Conservation (phyloP, 1,139 yeast genomes). For the Dujonia santamariae region DNA sequence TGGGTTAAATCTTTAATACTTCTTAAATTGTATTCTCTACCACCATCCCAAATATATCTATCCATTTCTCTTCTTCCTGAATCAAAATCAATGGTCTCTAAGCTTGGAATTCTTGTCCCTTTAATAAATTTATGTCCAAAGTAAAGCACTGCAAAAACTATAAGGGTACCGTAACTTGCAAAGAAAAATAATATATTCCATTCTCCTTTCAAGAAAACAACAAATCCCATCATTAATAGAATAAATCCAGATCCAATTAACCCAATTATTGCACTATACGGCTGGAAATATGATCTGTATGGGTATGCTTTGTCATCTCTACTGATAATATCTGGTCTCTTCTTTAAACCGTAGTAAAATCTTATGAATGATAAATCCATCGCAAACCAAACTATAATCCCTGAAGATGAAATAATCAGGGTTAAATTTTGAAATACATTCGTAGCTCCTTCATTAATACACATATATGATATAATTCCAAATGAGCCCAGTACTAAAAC, state of each 20-base stretch:
- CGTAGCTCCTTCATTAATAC: slow-evolving; percentile 58
- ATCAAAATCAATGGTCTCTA: slow-evolving; percentile 72
- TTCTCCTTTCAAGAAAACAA: slow-evolving; percentile 55
- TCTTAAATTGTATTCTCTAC: slow-evolving; percentile 39
- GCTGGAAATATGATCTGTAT: slow-evolving; percentile 74
- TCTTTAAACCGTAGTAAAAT: slow-evolving; percentile 64
- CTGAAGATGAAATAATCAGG: slow-evolving; percentile 65
- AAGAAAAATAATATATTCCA: slow-evolving; percentile 68
- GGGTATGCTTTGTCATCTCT: slow-evolving; percentile 71
- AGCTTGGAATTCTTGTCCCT: slow-evolving; percentile 55
- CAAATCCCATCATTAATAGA: slow-evolving; percentile 66
- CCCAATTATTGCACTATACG: slow-evolving; percentile 70
- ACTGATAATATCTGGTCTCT: slow-evolving; percentile 63
- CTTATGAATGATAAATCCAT: slow-evolving; percentile 73
- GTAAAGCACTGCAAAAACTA: slow-evolving; percentile 54
- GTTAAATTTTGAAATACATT: slow-evolving; percentile 65
- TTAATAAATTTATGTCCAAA: slow-evolving; percentile 52
- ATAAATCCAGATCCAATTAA: slow-evolving; percentile 53
- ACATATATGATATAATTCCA: slow-evolving; percentile 58
- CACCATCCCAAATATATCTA: slow-evolving; percentile 68
- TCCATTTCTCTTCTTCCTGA: slow-evolving; percentile 77
- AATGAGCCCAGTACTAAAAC: slow-evolving; percentile 61
- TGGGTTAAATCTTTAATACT: slow-evolving; percentile 34
- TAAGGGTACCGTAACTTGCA: slow-evolving; percentile 63
- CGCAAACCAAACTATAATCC: slow-evolving; percentile 77